Evolutionary conservation across 1,139 yeast species (phyloP), one percentile per base, ranked within the genome.

Genomic region (Taphrina wiesneri): DNA sequence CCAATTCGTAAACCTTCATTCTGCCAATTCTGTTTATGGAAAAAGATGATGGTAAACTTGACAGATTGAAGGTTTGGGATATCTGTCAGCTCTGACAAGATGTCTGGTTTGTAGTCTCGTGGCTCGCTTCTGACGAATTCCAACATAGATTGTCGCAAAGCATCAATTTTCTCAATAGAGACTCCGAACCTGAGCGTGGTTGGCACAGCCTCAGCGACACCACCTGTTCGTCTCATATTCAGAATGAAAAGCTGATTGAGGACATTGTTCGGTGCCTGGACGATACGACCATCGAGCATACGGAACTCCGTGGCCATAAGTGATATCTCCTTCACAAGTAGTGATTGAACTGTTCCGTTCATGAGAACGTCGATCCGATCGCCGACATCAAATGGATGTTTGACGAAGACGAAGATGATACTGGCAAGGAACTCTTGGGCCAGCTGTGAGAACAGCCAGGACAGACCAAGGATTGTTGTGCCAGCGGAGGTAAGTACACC

Each of bases 301-400:
- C 75, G 73, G 69, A 79, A 77, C 21, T 76, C 79, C 0, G 81
- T 76, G 66, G 75, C 78, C 67, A 78, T 71, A 23, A 79, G 74
- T 15, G 79, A 75, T 52, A 79, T 71, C 57, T 78, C 78, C 17
- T 71, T 69, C 36, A 77, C 81, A 4, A 66, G 47, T 1, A 63
- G 56, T 2, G 68, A 56, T 6, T 66, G 64, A 2, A 70, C 68
- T 72, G 76, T 71, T 13, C 69, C 70, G 13, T 71, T 69, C 49
- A 67, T 70, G 26, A 65, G 63, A 54, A 78, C 75, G 54, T 73
- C 73, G 6, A 78, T 77, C 54, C 78, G 71, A 63, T 79, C 81
- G 34, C 81, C 81, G 7, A 78, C 77, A 68, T 79, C 81, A 63
- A 74, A 71, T 2, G 81, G 81, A 67, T 79, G 81, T 72, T 79